phyloP scores from a whole-genome alignment of 768 basidiomycete species.

The Cystobasidium tubakii region DNA sequence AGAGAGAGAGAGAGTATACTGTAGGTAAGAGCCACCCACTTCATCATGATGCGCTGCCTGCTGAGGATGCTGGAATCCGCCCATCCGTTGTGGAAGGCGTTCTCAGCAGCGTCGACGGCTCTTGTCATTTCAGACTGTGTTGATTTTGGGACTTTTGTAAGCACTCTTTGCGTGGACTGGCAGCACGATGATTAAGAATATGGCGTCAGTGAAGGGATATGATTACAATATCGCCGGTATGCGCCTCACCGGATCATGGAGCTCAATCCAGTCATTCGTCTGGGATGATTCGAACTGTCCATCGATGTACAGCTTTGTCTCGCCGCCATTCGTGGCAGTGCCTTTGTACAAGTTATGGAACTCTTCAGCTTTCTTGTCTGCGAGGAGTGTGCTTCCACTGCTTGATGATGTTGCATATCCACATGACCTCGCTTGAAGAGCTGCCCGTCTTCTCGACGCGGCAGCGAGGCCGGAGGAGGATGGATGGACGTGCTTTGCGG shows the following conservation, averaged over 20 bases:
- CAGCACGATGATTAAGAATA: not conserved
- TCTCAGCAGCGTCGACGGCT: constrained; percentile 73
- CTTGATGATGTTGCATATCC: not conserved
- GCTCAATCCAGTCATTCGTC: constrained; percentile 71
- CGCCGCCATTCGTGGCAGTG: constrained; percentile 74
- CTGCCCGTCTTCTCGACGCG: not conserved
- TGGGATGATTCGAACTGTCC: constrained; percentile 83
- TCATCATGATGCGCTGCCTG: constrained; percentile 78
- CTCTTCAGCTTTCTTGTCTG: constrained; percentile 26
- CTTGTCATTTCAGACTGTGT: constrained; percentile 71
- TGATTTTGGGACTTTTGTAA: constrained; percentile 85
- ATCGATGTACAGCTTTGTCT: constrained; percentile 84
- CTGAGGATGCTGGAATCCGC: constrained; percentile 73
- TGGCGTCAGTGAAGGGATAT: not conserved
- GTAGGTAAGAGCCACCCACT: constrained; percentile 57
- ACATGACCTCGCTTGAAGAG: not conserved
- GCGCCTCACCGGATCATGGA: constrained; percentile 72
- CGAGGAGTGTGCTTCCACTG: not conserved
- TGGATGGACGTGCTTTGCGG: not conserved
- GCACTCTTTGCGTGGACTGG: constrained; percentile 81
- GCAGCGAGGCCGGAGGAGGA: not conserved
- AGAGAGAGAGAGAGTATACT: no score
- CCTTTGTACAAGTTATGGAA: constrained; percentile 64
- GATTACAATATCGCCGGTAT: not conserved
- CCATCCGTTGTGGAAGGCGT: constrained; percentile 78